phyloP scores from a whole-genome alignment of 352 stramenopile species.

The Phytopythium montanum region DNA sequence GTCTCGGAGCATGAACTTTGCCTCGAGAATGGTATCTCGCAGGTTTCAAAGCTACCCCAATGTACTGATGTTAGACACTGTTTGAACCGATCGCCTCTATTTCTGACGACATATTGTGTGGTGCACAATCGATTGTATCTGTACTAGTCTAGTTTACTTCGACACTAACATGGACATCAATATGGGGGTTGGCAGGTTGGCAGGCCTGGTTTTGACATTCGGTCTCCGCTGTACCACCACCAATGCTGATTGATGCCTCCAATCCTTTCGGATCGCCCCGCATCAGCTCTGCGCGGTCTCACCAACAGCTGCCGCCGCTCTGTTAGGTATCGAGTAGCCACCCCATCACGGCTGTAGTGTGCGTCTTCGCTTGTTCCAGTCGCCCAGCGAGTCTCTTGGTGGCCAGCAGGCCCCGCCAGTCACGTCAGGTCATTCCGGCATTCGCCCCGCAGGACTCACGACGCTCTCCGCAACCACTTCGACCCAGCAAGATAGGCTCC shows the following conservation, averaged over 20 bases:
- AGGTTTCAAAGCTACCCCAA: neutral
- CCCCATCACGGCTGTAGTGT: too few relatives aligned
- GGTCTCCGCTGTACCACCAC: neutral
- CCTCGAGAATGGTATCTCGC: neutral
- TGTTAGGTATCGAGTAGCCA: too few relatives aligned
- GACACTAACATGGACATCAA: too few relatives aligned
- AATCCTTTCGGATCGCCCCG: slow-evolving; percentile 1
- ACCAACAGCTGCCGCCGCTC: too few relatives aligned
- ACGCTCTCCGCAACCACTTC: too few relatives aligned
- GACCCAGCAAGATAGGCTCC: too few relatives aligned
- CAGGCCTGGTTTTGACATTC: too few relatives aligned
- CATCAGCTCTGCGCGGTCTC: neutral
- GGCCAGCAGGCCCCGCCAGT: neutral
- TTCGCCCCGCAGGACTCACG: neutral
- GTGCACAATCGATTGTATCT: too few relatives aligned
- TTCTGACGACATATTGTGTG: too few relatives aligned
- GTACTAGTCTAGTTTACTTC: too few relatives aligned
- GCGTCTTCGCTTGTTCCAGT: too few relatives aligned
- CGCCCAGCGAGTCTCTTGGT: neutral
- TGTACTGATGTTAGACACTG: neutral
- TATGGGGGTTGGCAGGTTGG: neutral
- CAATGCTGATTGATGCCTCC: neutral
- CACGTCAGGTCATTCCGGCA: neutral
- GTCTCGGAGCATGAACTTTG: neutral
- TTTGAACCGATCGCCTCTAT: too few relatives aligned